A percentile compares a stretch with the other conserved stretches of the same genome.
Evolutionary conservation across 768 basidiomycete species (phyloP).

Genomic region (Cystobasidium onofrii): DNA sequence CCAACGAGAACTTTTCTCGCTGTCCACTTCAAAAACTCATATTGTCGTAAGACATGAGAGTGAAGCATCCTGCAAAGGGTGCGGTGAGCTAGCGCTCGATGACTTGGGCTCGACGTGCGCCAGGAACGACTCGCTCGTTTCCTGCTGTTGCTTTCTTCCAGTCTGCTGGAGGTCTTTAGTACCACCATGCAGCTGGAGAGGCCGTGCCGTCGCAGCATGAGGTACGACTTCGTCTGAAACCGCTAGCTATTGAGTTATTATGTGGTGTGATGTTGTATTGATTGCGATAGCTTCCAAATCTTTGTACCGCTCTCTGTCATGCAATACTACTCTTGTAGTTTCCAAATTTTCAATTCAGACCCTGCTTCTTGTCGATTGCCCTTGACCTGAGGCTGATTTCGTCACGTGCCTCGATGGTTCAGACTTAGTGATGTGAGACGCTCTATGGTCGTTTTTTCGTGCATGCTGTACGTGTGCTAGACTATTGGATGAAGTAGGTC

Average conservation of each 20-base stretch:
- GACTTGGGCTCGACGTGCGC: conserved; percentile 25
- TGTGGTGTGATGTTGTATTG: background rate
- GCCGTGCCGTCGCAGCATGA: conserved; percentile 12
- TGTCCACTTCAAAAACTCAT: background rate
- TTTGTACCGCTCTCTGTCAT: background rate
- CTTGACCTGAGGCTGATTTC: too few species aligned
- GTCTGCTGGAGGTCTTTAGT: background rate
- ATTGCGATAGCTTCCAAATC: background rate
- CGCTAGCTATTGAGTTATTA: background rate
- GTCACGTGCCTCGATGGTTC: too few species aligned
- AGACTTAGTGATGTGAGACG: too few species aligned
- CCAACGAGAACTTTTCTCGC: conserved; percentile 18
- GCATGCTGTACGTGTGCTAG: too few species aligned
- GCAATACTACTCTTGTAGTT: background rate
- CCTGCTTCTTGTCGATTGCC: too few species aligned
- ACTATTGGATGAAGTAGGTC: too few species aligned
- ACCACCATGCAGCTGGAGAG: background rate
- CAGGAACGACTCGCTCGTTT: background rate
- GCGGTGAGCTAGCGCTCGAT: conserved; percentile 8
- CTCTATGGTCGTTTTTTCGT: too few species aligned
- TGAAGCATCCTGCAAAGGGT: background rate
- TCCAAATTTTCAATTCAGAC: too few species aligned
- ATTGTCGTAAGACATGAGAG: background rate
- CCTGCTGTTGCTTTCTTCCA: conserved; percentile 7
- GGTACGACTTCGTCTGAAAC: conserved; percentile 13